Evolutionary conservation across 495 filamentous ascomycete genomes (phyloP).

Genomic region (Echria macrotheca): DNA sequence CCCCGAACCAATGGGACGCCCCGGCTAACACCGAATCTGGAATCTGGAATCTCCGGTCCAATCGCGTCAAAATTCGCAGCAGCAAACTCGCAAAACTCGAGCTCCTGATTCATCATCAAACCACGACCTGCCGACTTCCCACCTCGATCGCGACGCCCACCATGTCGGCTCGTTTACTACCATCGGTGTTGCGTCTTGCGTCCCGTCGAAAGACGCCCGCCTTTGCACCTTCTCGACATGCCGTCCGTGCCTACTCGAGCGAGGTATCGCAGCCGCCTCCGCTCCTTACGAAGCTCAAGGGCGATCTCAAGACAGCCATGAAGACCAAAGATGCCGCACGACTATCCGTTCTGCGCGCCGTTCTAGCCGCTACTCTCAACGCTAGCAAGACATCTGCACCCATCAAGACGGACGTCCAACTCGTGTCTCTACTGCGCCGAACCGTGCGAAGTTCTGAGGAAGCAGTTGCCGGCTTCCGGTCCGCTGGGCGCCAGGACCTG

Average conservation of each 20-base stretch:
- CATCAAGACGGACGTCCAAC: conserved; percentile 49
- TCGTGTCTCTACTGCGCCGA: conserved; percentile 49
- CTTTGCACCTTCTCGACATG: no score
- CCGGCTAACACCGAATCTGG: no score
- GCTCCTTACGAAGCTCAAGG: conserved; percentile 42
- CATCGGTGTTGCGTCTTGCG: no score
- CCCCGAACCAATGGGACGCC: neutral
- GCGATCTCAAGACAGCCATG: conserved; percentile 58
- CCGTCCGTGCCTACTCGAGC: conserved; percentile 32
- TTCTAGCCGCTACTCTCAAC: conserved; percentile 50
- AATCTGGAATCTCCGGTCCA: neutral
- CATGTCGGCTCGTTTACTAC: no score
- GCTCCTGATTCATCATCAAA: neutral
- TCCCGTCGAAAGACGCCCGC: no score
- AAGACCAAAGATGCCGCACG: conserved; percentile 50
- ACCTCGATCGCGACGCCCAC: no score
- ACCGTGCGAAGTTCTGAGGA: conserved; percentile 33
- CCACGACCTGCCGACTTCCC: no score
- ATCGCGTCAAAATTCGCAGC: conserved; percentile 3
- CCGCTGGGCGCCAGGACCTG: conserved; percentile 49
- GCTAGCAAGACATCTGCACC: conserved; percentile 52
- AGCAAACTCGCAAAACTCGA: neutral
- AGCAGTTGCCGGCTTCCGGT: conserved; percentile 42
- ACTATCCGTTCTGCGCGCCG: conserved; percentile 48
- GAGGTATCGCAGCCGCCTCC: conserved; percentile 36